Conservation (phyloP, 176 grass and related monocot genomes). For the Poa pratensis region DNA sequence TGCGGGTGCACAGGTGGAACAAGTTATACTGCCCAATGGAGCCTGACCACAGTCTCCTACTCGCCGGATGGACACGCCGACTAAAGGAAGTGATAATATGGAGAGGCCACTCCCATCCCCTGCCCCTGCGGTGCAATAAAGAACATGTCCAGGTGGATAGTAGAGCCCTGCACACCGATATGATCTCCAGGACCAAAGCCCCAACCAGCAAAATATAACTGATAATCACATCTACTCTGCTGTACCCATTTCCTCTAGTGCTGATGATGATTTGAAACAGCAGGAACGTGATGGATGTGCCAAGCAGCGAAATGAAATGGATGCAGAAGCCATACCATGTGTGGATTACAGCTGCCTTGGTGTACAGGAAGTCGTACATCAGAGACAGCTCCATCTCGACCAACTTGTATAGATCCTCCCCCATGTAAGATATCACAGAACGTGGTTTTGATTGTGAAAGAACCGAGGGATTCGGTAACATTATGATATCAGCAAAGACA, state of each 20-base stretch:
- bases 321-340: conserved; percentile 24
- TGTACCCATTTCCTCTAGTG: neutral
- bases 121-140: conserved; percentile 1
- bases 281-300: neutral
- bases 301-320: conserved; percentile 16
- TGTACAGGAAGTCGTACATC: conserved; percentile 1
- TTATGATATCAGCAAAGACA: conserved; percentile 13
- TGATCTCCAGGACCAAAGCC: conserved; percentile 14
- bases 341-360: conserved; percentile 1
- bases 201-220: neutral
- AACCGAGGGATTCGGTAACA: neutral
- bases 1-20: conserved; percentile 12
- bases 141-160: neutral
- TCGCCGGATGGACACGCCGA: neutral
- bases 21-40: conserved; percentile 17
- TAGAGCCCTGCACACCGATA: neutral
- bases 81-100: neutral
- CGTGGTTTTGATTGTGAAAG: neutral
- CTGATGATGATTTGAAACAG: neutral
- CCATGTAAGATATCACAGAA: conserved; percentile 1
- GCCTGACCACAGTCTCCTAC: conserved; percentile 8
- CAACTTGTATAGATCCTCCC: neutral
- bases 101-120: conserved; percentile 8
- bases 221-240: neutral
- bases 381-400: conserved; percentile 9